Conservation (phyloP, 1,284 basidiomycete species). For the Ceratobasidium sp. region DNA sequence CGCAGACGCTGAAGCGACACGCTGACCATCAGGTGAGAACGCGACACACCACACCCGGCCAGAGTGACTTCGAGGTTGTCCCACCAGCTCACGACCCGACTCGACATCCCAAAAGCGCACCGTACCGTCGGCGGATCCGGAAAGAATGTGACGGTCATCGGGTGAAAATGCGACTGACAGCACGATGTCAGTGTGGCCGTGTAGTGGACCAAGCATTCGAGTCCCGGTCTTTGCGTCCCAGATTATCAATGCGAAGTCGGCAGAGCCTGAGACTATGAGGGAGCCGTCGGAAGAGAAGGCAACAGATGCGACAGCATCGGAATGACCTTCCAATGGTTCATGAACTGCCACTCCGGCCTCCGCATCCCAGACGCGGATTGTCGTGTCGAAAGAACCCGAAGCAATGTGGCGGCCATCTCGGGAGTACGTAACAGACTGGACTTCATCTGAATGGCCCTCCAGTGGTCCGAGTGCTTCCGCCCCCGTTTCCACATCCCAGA, state of each 20-base stretch:
- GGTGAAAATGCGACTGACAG: constrained; percentile 11
- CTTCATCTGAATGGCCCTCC: not conserved
- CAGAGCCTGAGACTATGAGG: constrained; percentile 2
- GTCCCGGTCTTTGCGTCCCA: constrained; percentile 7
- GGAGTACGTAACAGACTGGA: not conserved
- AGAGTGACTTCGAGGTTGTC: too few species aligned
- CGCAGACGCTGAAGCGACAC: too few species aligned
- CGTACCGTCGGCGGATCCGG: not conserved
- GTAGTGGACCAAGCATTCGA: not conserved
- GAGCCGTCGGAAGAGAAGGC: not conserved
- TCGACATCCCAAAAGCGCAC: too few species aligned
- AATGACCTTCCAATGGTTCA: not conserved
- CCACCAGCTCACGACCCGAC: too few species aligned
- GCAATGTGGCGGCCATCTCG: too few species aligned
- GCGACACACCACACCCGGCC: too few species aligned
- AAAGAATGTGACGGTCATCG: not conserved
- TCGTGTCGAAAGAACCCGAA: too few species aligned
- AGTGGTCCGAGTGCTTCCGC: not conserved
- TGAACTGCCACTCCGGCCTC: not conserved
- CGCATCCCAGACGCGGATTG: not conserved
- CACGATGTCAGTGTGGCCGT: not conserved
- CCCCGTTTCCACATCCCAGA: constrained; percentile 2
- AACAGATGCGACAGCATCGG: not conserved
- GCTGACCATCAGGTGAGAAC: too few species aligned
- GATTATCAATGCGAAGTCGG: not conserved